Base-by-base conservation (phyloP, 2,329 filamentous ascomycete genomes). In the Cytospora schulzeri region DNA sequence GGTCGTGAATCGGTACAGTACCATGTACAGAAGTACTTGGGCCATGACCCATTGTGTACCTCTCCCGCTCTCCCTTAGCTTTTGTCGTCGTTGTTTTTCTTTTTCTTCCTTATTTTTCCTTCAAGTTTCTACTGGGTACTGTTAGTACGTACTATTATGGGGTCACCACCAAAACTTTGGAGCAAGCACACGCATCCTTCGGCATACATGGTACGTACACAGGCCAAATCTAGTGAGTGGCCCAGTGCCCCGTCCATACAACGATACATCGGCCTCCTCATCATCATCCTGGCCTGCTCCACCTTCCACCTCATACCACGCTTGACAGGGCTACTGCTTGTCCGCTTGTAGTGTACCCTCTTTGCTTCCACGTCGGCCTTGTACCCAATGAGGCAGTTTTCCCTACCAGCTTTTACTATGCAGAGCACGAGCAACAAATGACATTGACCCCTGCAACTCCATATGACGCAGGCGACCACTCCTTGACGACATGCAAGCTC, bases 391-490 rank as follows among this genome's bases (percentile, higher is more conserved):
- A 60, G 56, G 60, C 57, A 64, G 57, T 33, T 51, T 48, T 41
- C 41, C 57, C 61, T 60, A 63, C 56, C 60, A 33, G 35, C 64
- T 63, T 57, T 59, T n/a, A n/a, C n/a, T n/a, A n/a, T n/a, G n/a
- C 26, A 64, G 57, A 54, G 54, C 48, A 66, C 60, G 51, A 57
- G 38, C 64, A 62, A 57, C 60, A 56, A 57, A 60, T 50, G 56
- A 60, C 26, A 54, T 51, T 59, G 33, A 64, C 57, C 65, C 62
- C 41, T 67, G 62, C 62, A 69, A 60, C 63, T 66, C 66, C 70
- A 71, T 71, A 75, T 75, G 73, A 75, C 73, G 73, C 73, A 73
- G 72, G 67, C 70, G 67, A 70, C 68, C 59, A 62, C 60, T 66
- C 60, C 66, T 71, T 70, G 66, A 70, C 68, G 68, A 68, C 69